These are phyloP conservation scores for Coemansia sp. DNA, from an alignment of 192 early-diverging fungal genomes.

Conservation along the genomic window DNA sequence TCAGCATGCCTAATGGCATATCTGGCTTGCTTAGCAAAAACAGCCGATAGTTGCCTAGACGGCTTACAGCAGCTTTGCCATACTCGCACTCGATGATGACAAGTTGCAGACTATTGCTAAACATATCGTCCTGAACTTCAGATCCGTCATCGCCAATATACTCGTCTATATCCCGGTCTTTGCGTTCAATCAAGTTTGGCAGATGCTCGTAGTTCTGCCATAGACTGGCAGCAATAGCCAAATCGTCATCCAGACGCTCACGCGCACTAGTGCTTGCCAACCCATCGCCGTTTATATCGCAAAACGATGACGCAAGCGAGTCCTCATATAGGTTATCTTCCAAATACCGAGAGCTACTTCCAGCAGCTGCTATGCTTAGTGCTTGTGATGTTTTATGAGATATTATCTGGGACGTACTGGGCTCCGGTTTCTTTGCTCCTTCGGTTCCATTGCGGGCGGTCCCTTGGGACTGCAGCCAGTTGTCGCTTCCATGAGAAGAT, in stretches of 20 bases:
- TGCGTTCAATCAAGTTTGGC: slow-evolving; percentile 31
- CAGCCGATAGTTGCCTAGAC: slow-evolving; percentile 32
- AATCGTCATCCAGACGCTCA: slow-evolving; percentile 45
- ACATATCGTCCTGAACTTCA: slow-evolving; percentile 21
- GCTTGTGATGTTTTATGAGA: neutral
- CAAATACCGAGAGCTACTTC: slow-evolving; percentile 2
- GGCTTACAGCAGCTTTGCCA: slow-evolving; percentile 31
- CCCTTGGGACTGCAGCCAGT: neutral
- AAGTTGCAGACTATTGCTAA: slow-evolving; percentile 32
- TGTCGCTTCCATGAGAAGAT: slow-evolving; percentile 6
- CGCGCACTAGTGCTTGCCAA: slow-evolving; percentile 11
- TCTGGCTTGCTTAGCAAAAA: slow-evolving; percentile 31
- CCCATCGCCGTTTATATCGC: slow-evolving; percentile 17
- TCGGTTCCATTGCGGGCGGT: neutral
- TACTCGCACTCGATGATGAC: slow-evolving; percentile 42
- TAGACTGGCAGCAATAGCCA: slow-evolving; percentile 44
- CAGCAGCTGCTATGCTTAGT: neutral
- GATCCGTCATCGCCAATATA: slow-evolving; percentile 24
- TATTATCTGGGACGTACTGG: too few relatives aligned
- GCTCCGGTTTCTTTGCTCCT: neutral
- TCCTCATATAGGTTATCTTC: slow-evolving; percentile 9
- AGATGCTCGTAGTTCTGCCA: slow-evolving; percentile 48
- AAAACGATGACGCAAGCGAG: slow-evolving; percentile 23
- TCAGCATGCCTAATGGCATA: slow-evolving; percentile 41
- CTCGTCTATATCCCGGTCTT: slow-evolving; percentile 35